Conservation (phyloP, 495 filamentous ascomycete species). For the Patellaria atrata region DNA sequence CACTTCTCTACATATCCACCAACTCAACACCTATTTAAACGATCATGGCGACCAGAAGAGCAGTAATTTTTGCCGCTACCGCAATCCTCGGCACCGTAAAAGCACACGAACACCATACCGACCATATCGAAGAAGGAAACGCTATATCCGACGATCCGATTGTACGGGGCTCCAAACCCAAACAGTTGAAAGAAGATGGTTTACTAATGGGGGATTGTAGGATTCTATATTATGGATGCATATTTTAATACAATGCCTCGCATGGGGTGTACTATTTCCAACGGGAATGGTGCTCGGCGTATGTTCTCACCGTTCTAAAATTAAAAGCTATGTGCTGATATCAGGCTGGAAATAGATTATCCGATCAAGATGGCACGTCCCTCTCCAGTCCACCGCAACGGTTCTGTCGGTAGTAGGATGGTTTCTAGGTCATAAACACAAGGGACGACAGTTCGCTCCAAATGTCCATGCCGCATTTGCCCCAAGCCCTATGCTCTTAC, state of each 20-base stretch:
- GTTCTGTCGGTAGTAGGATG: conserved; percentile 68
- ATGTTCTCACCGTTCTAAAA: conserved; percentile 23
- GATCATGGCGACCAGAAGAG: no score
- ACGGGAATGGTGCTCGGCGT: conserved; percentile 91
- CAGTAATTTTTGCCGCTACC: conserved; percentile 12
- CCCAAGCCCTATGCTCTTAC: conserved; percentile 59
- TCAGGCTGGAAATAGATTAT: conserved; percentile 44
- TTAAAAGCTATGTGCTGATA: background rate
- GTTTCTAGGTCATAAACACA: conserved; percentile 81
- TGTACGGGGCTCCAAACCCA: conserved; percentile 36
- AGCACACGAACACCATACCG: conserved; percentile 64
- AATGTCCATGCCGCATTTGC: conserved; percentile 80
- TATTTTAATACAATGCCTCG: conserved; percentile 72
- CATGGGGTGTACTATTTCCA: conserved; percentile 87
- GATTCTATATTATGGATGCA: conserved; percentile 85
- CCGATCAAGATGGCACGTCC: conserved; percentile 88
- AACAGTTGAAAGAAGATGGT: no score
- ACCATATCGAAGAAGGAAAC: conserved; percentile 61
- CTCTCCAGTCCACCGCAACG: conserved; percentile 62
- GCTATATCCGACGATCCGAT: conserved; percentile 71
- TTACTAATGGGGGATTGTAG: conserved; percentile 28
- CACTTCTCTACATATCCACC: no score
- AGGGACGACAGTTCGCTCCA: conserved; percentile 69
- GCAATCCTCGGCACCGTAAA: conserved; percentile 12
- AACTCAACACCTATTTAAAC: no score